A percentile compares a stretch with the other conserved stretches of the same genome.
Evolutionary conservation across 2,329 filamentous ascomycete genomes (phyloP).

Genomic region (Basipetospora chlamydospora): DNA sequence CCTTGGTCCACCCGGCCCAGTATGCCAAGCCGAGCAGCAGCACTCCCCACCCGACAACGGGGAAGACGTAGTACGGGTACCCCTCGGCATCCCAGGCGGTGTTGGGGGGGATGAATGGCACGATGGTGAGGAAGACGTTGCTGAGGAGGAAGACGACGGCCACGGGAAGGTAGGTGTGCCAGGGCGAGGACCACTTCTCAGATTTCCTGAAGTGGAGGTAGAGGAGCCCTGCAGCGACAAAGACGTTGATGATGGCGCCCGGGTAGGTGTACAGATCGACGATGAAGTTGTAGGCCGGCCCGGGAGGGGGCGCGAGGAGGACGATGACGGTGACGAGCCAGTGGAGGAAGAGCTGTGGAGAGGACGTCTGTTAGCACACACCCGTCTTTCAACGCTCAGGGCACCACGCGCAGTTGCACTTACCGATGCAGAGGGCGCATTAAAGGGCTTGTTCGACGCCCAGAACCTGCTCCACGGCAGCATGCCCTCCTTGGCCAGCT

Average conservation of each 20-base stretch:
- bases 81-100: conserved; percentile 30
- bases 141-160: conserved; percentile 32
- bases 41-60: conserved; percentile 37
- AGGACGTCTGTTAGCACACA: no score
- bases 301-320: conserved; percentile 50
- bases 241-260: conserved; percentile 36
- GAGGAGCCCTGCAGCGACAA: conserved; percentile 34
- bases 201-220: conserved; percentile 34
- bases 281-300: conserved; percentile 55
- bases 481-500: conserved; percentile 56
- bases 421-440: conserved; percentile 43
- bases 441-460: conserved; percentile 55
- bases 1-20: conserved; percentile 36
- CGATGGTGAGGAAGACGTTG: conserved; percentile 36
- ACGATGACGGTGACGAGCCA: conserved; percentile 52
- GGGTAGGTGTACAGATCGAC: conserved; percentile 40
- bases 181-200: conserved; percentile 38
- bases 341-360: conserved; percentile 40
- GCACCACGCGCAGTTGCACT: conserved; percentile 10
- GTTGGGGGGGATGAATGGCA: conserved; percentile 40
- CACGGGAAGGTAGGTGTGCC: conserved; percentile 33
- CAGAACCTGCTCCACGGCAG: conserved; percentile 52
- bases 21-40: conserved; percentile 34
- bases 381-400: no score
- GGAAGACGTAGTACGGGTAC: conserved; percentile 42